Evolutionary conservation across 2,329 filamentous ascomycete genomes (phyloP).

Genomic region (Penicillium frequentans): DNA sequence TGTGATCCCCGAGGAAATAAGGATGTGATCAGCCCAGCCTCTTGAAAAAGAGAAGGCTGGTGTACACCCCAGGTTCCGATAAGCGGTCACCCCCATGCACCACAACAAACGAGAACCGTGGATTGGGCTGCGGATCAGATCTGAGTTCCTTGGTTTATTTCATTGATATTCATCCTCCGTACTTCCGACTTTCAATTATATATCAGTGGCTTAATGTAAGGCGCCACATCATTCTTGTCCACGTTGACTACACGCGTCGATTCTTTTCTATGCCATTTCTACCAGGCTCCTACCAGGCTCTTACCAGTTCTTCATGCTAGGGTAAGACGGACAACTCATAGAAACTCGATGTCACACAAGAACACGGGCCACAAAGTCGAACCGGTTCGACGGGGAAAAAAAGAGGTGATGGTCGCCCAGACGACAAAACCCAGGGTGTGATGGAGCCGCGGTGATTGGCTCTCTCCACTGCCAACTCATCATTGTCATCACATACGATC

Average conservation of each 20-base stretch:
- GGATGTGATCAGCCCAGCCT: background rate
- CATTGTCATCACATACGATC: constrained; percentile 19
- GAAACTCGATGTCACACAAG: constrained; percentile 6
- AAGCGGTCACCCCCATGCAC: background rate
- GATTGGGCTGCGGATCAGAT: background rate
- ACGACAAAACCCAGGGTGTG: constrained; percentile 18
- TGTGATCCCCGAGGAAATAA: background rate
- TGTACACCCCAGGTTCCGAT: background rate
- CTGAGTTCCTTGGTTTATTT: background rate
- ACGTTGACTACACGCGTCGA: background rate
- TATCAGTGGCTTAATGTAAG: background rate
- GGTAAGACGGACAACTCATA: background rate
- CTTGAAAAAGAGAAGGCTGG: constrained; percentile 23
- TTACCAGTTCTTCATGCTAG: background rate
- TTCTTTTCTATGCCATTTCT: background rate
- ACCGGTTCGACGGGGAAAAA: background rate
- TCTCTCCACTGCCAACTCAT: constrained; percentile 21
- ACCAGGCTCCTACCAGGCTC: too few relatives aligned
- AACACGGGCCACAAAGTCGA: constrained; percentile 10
- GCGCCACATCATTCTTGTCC: background rate
- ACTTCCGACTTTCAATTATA: background rate
- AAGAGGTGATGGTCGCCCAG: constrained; percentile 19
- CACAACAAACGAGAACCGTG: background rate
- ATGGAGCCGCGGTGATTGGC: constrained; percentile 18
- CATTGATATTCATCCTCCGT: background rate